phyloP scores from a whole-genome alignment of 306 rosid species.

The Quercus variabilis region DNA sequence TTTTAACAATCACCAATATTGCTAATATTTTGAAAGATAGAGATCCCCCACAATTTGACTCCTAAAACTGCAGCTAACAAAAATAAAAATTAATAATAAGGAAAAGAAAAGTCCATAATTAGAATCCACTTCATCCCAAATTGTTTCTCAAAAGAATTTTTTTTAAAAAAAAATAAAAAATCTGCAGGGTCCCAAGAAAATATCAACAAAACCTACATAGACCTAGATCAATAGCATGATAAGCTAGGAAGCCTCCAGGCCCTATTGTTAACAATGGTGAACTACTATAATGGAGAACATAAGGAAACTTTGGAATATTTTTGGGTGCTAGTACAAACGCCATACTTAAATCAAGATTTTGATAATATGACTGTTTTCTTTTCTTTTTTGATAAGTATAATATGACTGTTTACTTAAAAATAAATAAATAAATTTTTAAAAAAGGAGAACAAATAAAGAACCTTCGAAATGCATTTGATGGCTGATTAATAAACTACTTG shows the following conservation, averaged over 20 bases:
- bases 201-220: not conserved
- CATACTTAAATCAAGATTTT: not conserved
- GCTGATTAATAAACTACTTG: slow-evolving; percentile 13
- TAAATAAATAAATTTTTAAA: not conserved
- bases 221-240: slow-evolving; percentile 14
- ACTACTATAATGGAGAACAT: not conserved
- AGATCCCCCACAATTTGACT: too few species aligned
- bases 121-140: not conserved
- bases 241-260: slow-evolving; percentile 4
- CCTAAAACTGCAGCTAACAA: not conserved
- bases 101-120: not conserved
- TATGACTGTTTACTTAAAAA: not conserved
- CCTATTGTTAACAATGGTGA: slow-evolving; percentile 3
- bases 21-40: not conserved
- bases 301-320: not conserved
- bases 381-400: not conserved
- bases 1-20: not conserved
- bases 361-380: not conserved
- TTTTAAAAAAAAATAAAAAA: not conserved
- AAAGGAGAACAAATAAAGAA: not conserved
- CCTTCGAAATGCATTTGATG: not conserved
- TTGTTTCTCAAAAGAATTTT: not conserved
- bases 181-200: not conserved
- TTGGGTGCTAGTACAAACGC: not conserved
- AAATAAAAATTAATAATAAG: not conserved